These are phyloP conservation scores for Arabidopsis hybrid DNA, from an alignment of 441 rosid species.

Conservation along the genomic window DNA sequence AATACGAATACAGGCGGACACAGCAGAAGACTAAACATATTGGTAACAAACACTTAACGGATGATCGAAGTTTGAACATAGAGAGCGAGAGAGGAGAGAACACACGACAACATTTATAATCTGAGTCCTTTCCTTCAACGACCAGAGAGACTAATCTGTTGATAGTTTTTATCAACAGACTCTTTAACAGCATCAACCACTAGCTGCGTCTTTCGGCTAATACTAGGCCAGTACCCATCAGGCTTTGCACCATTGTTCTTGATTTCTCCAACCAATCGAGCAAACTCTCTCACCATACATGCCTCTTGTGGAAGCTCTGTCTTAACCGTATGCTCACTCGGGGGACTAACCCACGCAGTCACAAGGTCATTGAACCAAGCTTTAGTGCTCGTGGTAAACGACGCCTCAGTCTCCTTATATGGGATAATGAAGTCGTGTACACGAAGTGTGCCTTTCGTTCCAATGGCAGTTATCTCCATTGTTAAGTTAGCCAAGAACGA, in stretches of 20 bases:
- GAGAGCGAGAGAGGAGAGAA: not conserved
- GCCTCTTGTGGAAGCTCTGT: conserved; percentile 77
- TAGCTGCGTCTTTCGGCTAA: conserved; percentile 78
- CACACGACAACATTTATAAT: not conserved
- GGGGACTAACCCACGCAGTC: conserved; percentile 48
- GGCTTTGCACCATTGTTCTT: conserved; percentile 68
- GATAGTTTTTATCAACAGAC: conserved; percentile 62
- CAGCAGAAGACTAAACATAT: not conserved
- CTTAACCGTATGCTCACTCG: conserved; percentile 59
- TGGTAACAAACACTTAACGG: not conserved
- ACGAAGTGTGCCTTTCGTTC: conserved; percentile 74
- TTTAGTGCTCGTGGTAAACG: conserved; percentile 52
- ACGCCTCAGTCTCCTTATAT: conserved; percentile 62
- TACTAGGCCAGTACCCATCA: conserved; percentile 69
- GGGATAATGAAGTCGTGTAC: conserved; percentile 71
- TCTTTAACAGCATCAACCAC: conserved; percentile 71
- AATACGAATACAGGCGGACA: not conserved
- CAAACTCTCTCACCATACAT: conserved; percentile 79
- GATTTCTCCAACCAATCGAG: conserved; percentile 62
- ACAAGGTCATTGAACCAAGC: conserved; percentile 54
- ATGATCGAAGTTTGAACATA: conserved; percentile 9
- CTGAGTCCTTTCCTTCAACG: conserved; percentile 31
- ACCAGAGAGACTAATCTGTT: conserved; percentile 52
- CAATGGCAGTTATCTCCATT: conserved; percentile 70
- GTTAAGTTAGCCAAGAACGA: conserved; percentile 77